These are phyloP conservation scores for Davidsoniella neocaledoniae DNA, from an alignment of 2,329 filamentous ascomycete genomes.

Conservation along the genomic window DNA sequence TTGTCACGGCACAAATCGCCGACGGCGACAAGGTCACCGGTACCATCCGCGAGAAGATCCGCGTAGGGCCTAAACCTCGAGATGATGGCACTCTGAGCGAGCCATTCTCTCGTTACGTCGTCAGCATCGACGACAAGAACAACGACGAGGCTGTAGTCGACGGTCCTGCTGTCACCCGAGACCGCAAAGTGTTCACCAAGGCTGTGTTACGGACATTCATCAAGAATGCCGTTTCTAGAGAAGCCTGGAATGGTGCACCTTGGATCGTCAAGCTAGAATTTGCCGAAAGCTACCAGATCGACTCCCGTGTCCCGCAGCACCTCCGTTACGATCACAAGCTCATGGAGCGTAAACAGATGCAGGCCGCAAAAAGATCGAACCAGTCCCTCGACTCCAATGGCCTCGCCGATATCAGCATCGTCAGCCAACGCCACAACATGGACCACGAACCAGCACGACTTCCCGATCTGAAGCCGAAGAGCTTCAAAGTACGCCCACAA, in stretches of 20 bases:
- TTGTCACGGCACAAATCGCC: conserved; percentile 55
- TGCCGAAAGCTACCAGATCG: conserved; percentile 69
- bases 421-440: conserved; percentile 19
- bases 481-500: conserved; percentile 16
- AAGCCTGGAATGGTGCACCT: conserved; percentile 88
- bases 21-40: conserved; percentile 56
- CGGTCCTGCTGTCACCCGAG: conserved; percentile 66
- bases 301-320: conserved; percentile 69
- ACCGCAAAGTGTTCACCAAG: conserved; percentile 87
- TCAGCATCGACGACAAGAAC: conserved; percentile 51
- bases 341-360: conserved; percentile 56
- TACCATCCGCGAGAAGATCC: conserved; percentile 69
- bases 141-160: conserved; percentile 64
- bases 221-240: conserved; percentile 81
- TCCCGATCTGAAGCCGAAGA: conserved; percentile 58
- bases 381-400: conserved; percentile 28
- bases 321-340: conserved; percentile 67
- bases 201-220: conserved; percentile 85
- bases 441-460: conserved; percentile 37
- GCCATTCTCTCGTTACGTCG: conserved; percentile 65
- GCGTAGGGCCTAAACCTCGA: conserved; percentile 45
- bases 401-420: conserved; percentile 14
- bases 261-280: conserved; percentile 86
- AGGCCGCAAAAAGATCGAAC: conserved; percentile 45
- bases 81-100: conserved; percentile 54